A percentile compares a stretch with the other conserved stretches of the same genome.
Evolutionary conservation across 2,329 filamentous ascomycete species (phyloP).

Genomic region (Dothideomycetidae sp.): DNA sequence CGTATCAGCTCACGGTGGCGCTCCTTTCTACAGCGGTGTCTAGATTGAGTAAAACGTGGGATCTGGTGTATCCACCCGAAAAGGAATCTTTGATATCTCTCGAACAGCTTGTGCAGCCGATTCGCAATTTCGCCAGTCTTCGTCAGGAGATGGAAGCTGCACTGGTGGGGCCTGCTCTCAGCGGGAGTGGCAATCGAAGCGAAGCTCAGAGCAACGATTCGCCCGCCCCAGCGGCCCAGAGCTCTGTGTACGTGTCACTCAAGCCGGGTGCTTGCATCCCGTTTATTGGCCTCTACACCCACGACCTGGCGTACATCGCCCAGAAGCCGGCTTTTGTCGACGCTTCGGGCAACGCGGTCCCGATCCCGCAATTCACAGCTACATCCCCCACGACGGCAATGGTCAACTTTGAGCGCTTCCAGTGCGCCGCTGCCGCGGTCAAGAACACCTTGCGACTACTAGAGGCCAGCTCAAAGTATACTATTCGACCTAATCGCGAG

Average conservation of each 20-base stretch:
- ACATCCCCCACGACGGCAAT: conserved; percentile 39
- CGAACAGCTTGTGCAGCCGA: conserved; percentile 59
- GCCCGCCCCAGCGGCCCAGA: conserved; percentile 9
- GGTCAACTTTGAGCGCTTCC: conserved; percentile 72
- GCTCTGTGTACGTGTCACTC: conserved; percentile 36
- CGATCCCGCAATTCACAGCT: background rate
- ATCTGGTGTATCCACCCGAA: conserved; percentile 51
- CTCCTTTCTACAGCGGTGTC: conserved; percentile 54
- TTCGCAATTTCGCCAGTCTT: conserved; percentile 63
- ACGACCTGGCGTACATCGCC: conserved; percentile 68
- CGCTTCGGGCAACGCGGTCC: conserved; percentile 16
- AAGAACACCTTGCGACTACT: conserved; percentile 68
- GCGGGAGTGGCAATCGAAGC: background rate
- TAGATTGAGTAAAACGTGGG: conserved; percentile 57
- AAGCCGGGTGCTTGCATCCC: conserved; percentile 41
- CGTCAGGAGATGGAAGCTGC: conserved; percentile 65
- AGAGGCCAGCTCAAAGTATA: conserved; percentile 62
- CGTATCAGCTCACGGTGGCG: conserved; percentile 67
- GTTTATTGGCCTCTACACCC: conserved; percentile 68
- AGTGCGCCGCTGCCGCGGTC: conserved; percentile 59
- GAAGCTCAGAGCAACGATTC: conserved; percentile 6
- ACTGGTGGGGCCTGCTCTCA: conserved; percentile 13
- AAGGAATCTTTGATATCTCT: conserved; percentile 52
- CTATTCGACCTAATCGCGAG: conserved; percentile 60
- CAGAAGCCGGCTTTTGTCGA: conserved; percentile 63